Base-by-base conservation (phyloP, 2,329 filamentous ascomycete species). In the Penicillium sp. region DNA sequence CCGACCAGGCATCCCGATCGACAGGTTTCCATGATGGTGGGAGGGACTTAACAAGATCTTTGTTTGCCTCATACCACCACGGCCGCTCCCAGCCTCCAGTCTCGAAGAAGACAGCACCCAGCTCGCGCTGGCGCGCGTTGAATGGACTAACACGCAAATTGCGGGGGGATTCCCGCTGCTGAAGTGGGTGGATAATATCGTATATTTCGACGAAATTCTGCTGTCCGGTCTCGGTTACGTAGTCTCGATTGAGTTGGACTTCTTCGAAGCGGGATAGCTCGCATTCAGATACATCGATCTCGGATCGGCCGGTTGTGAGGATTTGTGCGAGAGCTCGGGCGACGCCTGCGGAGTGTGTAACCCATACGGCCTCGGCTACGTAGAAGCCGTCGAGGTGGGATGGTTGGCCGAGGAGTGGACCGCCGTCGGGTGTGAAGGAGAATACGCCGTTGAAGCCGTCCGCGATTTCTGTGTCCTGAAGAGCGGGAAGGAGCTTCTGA, bases 381-480 rank as follows among this genome's bases (percentile, higher is more conserved):
- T 79, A 87, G 70, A 87, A 87, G 13, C 83, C 83, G 45, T 86
- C 82, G 0, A 87, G 70, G 15, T 78, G 79, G 7, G 85, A 84
- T 0, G 83, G 77, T 63, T 82, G 78, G 3, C 85, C 85, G 2
- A 87, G 75, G 0, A 87, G 75, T 0, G 85, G 82, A 0, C 83
- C 84, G 0, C 85, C 84, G 51, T 87, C 85, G 0, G 85, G 85
- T 0, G 85, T 87, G 65, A 87, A 87, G 0, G 85, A 87, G 70
- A 87, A 84, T 63, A 87, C 79, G 3, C 85, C 85, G 63, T 87
- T 87, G 76, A 87, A 87, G 0, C 84, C 85, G 40, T 85, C 80
- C 0, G 75, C 80, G 7, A 87, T 79, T 56, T 83, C 70, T 15
- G 73, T 79, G 5, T 82, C 73, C 3, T 72, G 69, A 4, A 87